Base-by-base conservation (phyloP, 1,139 yeast genomes). In the Geotrichum citri-aurantii region DNA sequence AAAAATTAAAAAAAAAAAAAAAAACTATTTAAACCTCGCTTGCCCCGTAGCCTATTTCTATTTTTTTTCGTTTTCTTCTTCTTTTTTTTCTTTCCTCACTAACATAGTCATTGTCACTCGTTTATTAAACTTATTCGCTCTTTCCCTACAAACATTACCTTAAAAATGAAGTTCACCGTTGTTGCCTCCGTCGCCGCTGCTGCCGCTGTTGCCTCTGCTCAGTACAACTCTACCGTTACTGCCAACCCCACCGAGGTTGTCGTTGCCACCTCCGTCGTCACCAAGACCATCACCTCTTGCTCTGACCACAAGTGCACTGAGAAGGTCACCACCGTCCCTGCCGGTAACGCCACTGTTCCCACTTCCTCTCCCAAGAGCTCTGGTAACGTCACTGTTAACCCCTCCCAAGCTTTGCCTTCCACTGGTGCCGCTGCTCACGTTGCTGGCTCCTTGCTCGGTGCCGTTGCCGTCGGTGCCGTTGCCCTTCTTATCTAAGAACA, bases 141-240 rank as follows among this genome's bases (percentile, higher is more conserved):
- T 10, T 37, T 40, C 31, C 24, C 19, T 23, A 44, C 48, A 5
- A 46, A 7, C 33, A 21, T 52, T 29, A 55, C n/a, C 14, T 48
- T 37, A 57, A 65, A 59, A 68, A 71, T 71, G 74, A 69, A 70
- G 68, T 70, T 69, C 71, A 62, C 70, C 57, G 52, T 67, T 63
- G 66, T 68, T 61, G 65, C 66, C 62, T 64, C 66, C 59, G 59
- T 67, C 54, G 64, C 69, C 64, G 67, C 66, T 50, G 61, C 63
- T 40, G 64, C 67, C 55, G 62, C 66, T 55, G 50, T 64, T 59
- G 69, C 61, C 60, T 57, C 65, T 47, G 67, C 68, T 40, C 61
- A 61, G 49, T 58, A 60, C 52, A 61, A 59, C 59, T 51, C 63
- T 65, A 61, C 61, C 42, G 58, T 57, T 52, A 60, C 57, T 42